A percentile compares a stretch with the other conserved stretches of the same genome.
Conservation (phyloP, 2,329 filamentous ascomycete genomes). For the Aureobasidium lini region DNA sequence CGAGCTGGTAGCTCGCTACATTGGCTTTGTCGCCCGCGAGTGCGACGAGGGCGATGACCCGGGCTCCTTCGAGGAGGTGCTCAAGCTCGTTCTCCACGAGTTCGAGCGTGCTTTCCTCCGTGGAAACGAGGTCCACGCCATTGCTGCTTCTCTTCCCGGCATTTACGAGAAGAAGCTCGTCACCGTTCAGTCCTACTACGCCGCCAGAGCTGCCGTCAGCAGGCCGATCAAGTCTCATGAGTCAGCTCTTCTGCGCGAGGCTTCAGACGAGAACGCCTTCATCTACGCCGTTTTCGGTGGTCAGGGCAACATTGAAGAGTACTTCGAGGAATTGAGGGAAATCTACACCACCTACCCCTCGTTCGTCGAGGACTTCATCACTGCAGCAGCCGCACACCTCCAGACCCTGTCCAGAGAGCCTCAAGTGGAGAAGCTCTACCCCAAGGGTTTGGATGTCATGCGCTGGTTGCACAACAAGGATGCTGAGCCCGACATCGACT, state of each 20-base stretch:
- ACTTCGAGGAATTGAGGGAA: conserved; percentile 94
- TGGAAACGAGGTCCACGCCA: conserved; percentile 91
- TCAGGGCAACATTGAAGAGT: conserved; percentile 98
- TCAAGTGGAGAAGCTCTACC: conserved; percentile 87
- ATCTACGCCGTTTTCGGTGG: conserved; percentile 95
- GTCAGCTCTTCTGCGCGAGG: conserved; percentile 84
- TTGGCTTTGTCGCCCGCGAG: conserved; percentile 81
- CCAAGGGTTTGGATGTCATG: conserved; percentile 94
- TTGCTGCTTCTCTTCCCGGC: conserved; percentile 77
- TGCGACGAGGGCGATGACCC: conserved; percentile 90
- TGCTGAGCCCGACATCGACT: conserved; percentile 85
- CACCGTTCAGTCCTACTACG: conserved; percentile 86
- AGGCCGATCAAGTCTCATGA: conserved; percentile 86
- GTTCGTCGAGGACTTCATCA: conserved; percentile 80
- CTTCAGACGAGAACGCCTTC: conserved; percentile 71
- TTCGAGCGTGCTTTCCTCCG: conserved; percentile 92
- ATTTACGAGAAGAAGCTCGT: conserved; percentile 88
- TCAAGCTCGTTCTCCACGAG: conserved; percentile 88
- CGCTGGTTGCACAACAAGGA: conserved; percentile 86
- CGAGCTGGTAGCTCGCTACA: conserved; percentile 87
- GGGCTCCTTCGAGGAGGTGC: conserved; percentile 83
- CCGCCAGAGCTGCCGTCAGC: conserved; percentile 74
- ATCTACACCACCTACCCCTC: conserved; percentile 85
- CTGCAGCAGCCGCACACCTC: conserved; percentile 75
- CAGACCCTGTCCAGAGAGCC: conserved; percentile 76